Evolutionary conservation across 2,329 filamentous ascomycete species (phyloP).

Genomic region (Colletotrichum falcatum): DNA sequence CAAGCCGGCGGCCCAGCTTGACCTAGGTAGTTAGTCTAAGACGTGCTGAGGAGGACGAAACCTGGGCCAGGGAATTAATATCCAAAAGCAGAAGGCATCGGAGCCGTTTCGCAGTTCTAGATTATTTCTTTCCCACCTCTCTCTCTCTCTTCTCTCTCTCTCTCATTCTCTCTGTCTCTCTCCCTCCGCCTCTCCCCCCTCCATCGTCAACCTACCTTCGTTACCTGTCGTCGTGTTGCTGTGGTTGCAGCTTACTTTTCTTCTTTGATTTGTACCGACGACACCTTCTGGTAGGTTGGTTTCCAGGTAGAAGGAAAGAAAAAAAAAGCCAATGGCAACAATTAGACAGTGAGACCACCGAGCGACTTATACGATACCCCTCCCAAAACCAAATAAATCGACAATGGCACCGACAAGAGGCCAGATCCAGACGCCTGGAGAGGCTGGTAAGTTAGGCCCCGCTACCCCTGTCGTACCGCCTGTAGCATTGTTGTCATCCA

Average conservation of each 20-base stretch:
- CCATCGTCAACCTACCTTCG: background rate
- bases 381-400: conserved; percentile 10
- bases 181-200: background rate
- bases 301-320: background rate
- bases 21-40: background rate
- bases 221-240: conserved; percentile 14
- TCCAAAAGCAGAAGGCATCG: conserved; percentile 33
- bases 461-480: conserved; percentile 7
- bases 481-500: conserved; percentile 17
- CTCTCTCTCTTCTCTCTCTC: background rate
- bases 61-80: conserved; percentile 29
- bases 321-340: conserved; percentile 3
- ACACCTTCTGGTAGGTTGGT: background rate
- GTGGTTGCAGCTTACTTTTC: background rate
- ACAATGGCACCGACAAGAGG: conserved; percentile 44
- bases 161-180: background rate
- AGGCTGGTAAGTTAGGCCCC: conserved; percentile 66
- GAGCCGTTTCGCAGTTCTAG: conserved; percentile 23
- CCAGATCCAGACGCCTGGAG: conserved; percentile 69
- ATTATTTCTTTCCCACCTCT: conserved; percentile 9
- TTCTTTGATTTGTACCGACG: no score
- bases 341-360: background rate
- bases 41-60: conserved; percentile 26
- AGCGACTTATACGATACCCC: conserved; percentile 21
- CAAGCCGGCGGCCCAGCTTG: conserved; percentile 12